Base-by-base conservation (phyloP, 257 asterid species). In the Primulina eburnea region DNA sequence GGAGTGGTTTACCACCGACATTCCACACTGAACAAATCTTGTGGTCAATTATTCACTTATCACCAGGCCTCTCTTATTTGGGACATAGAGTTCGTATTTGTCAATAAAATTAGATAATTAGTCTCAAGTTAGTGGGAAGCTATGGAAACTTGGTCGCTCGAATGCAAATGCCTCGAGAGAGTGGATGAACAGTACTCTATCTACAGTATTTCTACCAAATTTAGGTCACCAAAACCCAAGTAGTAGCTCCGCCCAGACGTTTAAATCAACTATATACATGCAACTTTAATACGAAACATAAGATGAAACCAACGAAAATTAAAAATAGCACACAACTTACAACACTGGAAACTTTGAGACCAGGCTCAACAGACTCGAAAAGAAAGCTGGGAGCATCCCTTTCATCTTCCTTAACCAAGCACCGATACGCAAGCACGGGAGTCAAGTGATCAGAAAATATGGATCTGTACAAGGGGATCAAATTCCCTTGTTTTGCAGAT, bases 381-480 rank as follows among this genome's bases (percentile, higher is more conserved):
- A 92, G 89, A 76, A 92, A 92, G 83, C 98, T 92, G 12, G 98
- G 97, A 63, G 98, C 97, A n/a, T 92, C 98, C 76, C 98, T 80
- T 76, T 89, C 96, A 71, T 92, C 98, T 77, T 92, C 97, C 82
- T 82, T 89, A 63, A 92, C 96, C 84, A 92, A 82, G 74, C 97
- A 92, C 43, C 98, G 90, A 74, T 92, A 92, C 7, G 98, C 98
- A n/a, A 89, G 88, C 65, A 92, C 98, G 0, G 98, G 96, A 18
- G 98, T 92, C 78, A 92, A 78, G 79, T 92, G 98, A 75, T 92
- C 98, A 0, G 95, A 89, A 80, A 92, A 92, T 64, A 92, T 86
- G 12, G 91, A 67, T 82, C 84, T 86, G 82, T 72, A 89, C 35
- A 92, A 37, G 5, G 98, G 98, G 76, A 92, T 88, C 89, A 92